Base-by-base conservation (phyloP, 306 rosid species). In the Elaeagnus macrophylla region DNA sequence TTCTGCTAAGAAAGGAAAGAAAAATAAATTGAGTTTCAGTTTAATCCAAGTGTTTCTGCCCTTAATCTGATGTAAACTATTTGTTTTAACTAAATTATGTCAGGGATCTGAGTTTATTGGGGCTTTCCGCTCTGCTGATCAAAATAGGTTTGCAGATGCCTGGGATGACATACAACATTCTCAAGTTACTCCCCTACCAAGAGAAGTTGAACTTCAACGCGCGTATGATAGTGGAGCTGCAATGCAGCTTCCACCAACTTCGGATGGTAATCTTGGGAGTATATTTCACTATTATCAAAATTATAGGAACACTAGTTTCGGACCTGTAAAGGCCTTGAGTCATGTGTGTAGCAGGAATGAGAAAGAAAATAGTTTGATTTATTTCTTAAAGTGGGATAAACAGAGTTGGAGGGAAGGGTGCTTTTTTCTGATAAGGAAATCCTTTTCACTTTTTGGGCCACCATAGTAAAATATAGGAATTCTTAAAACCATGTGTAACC, bases 61-160 rank as follows among this genome's bases (percentile, higher is more conserved):
- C 41, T 16, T 42, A 36, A 1, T n/a, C 5, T n/a, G 6, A 38
- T 39, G 17, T 64, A 9, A 39, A 7, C 19, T 57, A 32, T 59
- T 52, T 53, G 12, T 50, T 56, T 14, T 57, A 9, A 48, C 51
- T 37, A 16, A 40, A 53, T 43, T 35, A 35, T 46, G 62, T 20
- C 64, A 86, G 93, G 90, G 87, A 47, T 67, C 96, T 0, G 86
- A 81, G 38, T 93, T 93, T 76, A 60, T 87, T 39, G 74, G 83
- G 12, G 68, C 81, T 57, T 93, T 82, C 63, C 85, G 83, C 66
- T 64, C 88, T 19, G 86, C 74, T 0, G 84, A 77, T 35, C 66
- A 66, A 42, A 65, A 59, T 14, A 81, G 77, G 53, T 65, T 93
- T 54, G 85, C 82, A 18, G 83, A 80, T 45, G 91, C 96, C 1